Evolutionary conservation across 352 stramenopile genomes (phyloP).

Genomic region (Stramenopiles sp.): DNA sequence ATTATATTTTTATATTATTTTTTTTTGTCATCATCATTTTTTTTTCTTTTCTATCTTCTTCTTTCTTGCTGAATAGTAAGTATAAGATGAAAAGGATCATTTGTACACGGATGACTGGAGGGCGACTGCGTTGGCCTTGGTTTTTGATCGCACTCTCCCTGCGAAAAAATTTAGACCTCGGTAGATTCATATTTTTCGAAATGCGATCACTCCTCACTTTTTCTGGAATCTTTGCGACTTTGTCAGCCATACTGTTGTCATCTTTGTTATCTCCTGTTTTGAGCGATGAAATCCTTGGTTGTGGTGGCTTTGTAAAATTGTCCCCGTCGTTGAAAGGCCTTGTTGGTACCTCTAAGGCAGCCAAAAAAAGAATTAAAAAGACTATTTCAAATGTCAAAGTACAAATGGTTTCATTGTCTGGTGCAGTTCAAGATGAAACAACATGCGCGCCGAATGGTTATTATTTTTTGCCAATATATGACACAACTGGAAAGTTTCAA

Average conservation of each 20-base stretch:
- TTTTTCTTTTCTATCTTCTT: no score
- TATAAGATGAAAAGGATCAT: no score
- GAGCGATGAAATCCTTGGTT: background rate
- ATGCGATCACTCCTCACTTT: no score
- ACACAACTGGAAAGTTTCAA: background rate
- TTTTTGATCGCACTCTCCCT: no score
- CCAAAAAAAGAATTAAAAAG: background rate
- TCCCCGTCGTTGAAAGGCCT: background rate
- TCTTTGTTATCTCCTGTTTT: background rate
- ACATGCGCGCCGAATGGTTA: background rate
- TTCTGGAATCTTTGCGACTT: no score
- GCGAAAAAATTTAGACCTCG: no score
- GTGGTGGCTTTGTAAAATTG: conserved; percentile 4
- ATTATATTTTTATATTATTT: no score
- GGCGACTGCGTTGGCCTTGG: no score
- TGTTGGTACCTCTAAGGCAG: background rate
- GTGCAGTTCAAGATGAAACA: conserved; percentile 10
- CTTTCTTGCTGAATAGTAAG: no score
- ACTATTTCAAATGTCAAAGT: conserved; percentile 4
- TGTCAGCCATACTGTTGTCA: background rate
- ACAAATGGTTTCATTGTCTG: background rate
- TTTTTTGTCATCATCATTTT: no score
- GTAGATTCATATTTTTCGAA: no score
- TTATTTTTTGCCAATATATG: conserved; percentile 8
- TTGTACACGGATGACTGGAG: no score